Conservation (phyloP, 2,329 filamentous ascomycete genomes). For the Claviceps cyperi region DNA sequence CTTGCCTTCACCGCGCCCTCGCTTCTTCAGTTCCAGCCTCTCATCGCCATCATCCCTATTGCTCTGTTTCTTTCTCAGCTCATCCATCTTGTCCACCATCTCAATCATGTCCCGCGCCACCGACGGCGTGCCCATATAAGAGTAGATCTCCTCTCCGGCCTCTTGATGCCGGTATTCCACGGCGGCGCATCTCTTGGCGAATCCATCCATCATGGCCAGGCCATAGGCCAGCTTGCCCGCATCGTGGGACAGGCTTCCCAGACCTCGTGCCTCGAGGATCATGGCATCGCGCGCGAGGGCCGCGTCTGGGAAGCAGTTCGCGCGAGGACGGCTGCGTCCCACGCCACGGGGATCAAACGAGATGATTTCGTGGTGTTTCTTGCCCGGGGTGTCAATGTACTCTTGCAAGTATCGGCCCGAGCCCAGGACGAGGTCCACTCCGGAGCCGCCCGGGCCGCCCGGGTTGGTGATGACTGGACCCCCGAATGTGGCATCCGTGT, state of each 20-base stretch:
- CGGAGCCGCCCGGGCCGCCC: constrained; percentile 29
- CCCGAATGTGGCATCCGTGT: constrained; percentile 23
- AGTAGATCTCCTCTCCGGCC: constrained; percentile 15
- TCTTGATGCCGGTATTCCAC: constrained; percentile 3
- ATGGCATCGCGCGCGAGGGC: constrained; percentile 16
- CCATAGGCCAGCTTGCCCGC: constrained; percentile 12
- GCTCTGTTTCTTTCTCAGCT: constrained; percentile 13
- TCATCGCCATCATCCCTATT: not conserved
- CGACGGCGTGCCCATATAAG: constrained; percentile 21
- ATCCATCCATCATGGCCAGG: constrained; percentile 13
- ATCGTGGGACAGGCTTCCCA: constrained; percentile 13
- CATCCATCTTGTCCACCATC: constrained; percentile 27
- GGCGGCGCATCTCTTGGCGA: constrained; percentile 16
- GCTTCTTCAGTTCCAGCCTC: constrained; percentile 7
- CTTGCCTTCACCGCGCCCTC: constrained; percentile 1
- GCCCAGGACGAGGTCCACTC: constrained; percentile 16
- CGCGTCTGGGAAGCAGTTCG: constrained; percentile 23
- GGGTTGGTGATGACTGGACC: constrained; percentile 30
- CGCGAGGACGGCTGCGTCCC: constrained; percentile 20
- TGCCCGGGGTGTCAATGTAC: constrained; percentile 13
- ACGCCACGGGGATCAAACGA: constrained; percentile 31
- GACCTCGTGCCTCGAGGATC: constrained; percentile 17
- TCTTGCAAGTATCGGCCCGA: constrained; percentile 17
- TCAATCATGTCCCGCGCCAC: constrained; percentile 30
- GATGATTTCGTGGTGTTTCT: constrained; percentile 25